These are phyloP conservation scores for Neurospora sp. DNA, from an alignment of 495 filamentous ascomycete genomes.

Conservation along the genomic window DNA sequence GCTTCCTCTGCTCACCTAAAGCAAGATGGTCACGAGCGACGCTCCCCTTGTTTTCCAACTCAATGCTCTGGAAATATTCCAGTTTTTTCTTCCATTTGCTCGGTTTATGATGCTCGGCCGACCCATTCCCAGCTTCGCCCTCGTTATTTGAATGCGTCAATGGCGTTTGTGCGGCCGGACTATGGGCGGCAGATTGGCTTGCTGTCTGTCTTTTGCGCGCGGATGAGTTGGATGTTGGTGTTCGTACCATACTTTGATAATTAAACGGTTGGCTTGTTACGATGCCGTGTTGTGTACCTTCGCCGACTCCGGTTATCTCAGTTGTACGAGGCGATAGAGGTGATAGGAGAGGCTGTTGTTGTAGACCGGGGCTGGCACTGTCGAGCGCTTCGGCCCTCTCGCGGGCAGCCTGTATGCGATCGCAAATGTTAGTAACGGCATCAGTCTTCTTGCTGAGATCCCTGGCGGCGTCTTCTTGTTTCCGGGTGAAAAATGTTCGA, in stretches of 20 bases:
- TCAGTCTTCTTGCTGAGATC: neutral
- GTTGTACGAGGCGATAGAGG: conserved; percentile 4
- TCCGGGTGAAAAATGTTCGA: neutral
- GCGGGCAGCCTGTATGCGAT: conserved; percentile 15
- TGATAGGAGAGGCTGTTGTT: conserved; percentile 11
- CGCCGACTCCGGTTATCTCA: conserved; percentile 8
- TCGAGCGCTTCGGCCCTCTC: conserved; percentile 22
- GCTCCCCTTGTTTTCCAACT: conserved; percentile 93
- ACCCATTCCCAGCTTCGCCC: conserved; percentile 3
- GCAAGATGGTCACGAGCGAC: conserved; percentile 93
- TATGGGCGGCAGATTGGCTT: conserved; percentile 5
- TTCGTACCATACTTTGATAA: conserved; percentile 27
- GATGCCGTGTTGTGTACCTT: conserved; percentile 16
- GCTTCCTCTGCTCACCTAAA: conserved; percentile 51
- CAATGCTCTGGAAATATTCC: conserved; percentile 69
- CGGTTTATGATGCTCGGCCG: conserved; percentile 7
- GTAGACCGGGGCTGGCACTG: conserved; percentile 14
- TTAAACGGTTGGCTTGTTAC: conserved; percentile 22
- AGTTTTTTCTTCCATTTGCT: conserved; percentile 33
- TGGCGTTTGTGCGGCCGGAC: neutral
- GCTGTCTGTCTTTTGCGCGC: conserved; percentile 11
- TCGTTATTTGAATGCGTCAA: neutral
- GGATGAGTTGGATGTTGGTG: conserved; percentile 1
- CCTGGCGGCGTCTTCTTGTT: neutral
- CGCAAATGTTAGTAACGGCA: conserved; percentile 5